Percentiles rank a stretch among this genome's conserved stretches.
phyloP scores from a whole-genome alignment of 352 stramenopile species.

The Globisporangium alternatum region DNA sequence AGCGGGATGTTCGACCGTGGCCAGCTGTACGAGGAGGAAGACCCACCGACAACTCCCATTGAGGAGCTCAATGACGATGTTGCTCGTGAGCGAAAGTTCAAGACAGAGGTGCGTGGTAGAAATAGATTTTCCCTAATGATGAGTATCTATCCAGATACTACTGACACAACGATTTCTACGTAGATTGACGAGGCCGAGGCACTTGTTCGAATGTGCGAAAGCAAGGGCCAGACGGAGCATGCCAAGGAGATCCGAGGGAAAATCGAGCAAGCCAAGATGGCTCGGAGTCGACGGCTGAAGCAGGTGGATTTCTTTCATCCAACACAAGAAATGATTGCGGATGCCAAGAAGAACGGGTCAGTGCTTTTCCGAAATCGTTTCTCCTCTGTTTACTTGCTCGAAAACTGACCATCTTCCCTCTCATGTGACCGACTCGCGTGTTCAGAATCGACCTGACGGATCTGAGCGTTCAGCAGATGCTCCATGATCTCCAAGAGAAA shows the following conservation, averaged over 20 bases:
- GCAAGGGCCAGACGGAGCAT: conserved; percentile 54
- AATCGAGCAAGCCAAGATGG: conserved; percentile 49
- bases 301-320: conserved; percentile 78
- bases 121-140: not conserved
- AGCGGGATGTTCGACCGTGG: conserved; percentile 82
- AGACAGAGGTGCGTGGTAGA: conserved; percentile 37
- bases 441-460: conserved; percentile 77
- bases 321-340: conserved; percentile 70
- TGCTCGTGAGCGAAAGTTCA: conserved; percentile 45
- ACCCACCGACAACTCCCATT: conserved; percentile 1
- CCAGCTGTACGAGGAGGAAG: conserved; percentile 40
- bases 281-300: conserved; percentile 44
- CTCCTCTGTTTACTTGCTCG: not conserved
- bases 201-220: conserved; percentile 64
- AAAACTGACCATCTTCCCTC: not conserved
- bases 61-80: conserved; percentile 24
- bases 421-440: not conserved
- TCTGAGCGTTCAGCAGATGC: conserved; percentile 68
- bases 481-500: conserved; percentile 76
- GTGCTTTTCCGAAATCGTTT: not conserved
- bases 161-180: not conserved
- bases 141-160: no score
- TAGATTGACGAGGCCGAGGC: conserved; percentile 67
- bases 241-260: conserved; percentile 65
- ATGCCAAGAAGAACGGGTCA: conserved; percentile 74